A percentile compares a stretch with the other conserved stretches of the same genome.
These are phyloP conservation scores for Paraphoma sp. DNA, from an alignment of 2,329 filamentous ascomycete species.

Conservation along the genomic window DNA sequence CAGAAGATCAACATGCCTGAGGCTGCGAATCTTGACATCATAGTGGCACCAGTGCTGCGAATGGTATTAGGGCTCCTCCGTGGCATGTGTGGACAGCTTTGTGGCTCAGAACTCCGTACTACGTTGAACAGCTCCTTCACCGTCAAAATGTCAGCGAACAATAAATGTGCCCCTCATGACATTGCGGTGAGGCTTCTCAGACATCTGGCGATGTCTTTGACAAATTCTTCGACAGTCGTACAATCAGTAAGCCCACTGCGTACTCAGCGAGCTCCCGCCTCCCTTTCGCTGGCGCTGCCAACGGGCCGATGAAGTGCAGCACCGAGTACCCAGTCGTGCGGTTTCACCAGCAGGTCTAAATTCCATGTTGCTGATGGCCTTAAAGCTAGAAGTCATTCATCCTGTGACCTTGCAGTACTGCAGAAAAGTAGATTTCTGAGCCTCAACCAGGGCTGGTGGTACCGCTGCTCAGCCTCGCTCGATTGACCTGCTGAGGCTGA, in stretches of 20 bases:
- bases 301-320: constrained; percentile 1
- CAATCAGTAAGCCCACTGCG: constrained; percentile 4
- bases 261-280: constrained; percentile 4
- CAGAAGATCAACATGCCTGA: constrained; percentile 10
- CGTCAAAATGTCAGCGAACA: constrained; percentile 6
- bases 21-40: constrained; percentile 14
- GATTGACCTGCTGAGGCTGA: constrained; percentile 3
- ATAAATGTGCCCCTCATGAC: neutral
- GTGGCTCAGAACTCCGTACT: constrained; percentile 6
- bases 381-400: neutral
- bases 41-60: constrained; percentile 6
- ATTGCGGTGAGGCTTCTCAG: constrained; percentile 10
- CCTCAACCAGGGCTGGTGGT: neutral
- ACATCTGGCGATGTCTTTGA: constrained; percentile 2
- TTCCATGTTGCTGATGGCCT: constrained; percentile 5
- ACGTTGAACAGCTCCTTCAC: constrained; percentile 13
- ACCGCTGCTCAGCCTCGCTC: constrained; percentile 16
- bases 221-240: constrained; percentile 1
- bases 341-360: neutral
- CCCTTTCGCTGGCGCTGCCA: neutral
- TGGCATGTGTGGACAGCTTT: constrained; percentile 10
- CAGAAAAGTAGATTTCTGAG: neutral
- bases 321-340: neutral
- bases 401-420: too few species aligned
- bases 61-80: constrained; percentile 5